Base-by-base conservation (phyloP, 495 filamentous ascomycete species). In the Hypoxylon intermedium region DNA sequence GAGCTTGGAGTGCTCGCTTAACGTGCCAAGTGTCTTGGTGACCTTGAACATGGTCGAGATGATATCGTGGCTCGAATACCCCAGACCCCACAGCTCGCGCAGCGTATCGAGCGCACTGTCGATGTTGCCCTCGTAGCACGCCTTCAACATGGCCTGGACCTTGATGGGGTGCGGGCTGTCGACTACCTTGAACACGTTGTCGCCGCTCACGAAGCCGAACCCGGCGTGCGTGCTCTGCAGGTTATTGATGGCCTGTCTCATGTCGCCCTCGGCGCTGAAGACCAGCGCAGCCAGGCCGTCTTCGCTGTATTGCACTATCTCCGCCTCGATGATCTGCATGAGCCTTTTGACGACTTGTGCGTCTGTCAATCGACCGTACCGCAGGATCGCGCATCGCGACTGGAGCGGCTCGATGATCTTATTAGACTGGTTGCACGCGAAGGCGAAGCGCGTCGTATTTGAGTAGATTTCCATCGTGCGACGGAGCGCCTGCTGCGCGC, bases 401-500 rank as follows among this genome's bases (percentile, higher is more conserved):
- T 99, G 94, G 36, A 99, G 78, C 6, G 94, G 95, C 74, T 99
- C 94, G 76, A 99, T 99, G 73, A 99, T 98, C 77, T 98, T 99
- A 78, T 98, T 99, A 53, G 88, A 92, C 74, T 96, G 91, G 73
- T 99, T 99, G 80, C 95, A 98, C 6, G 94, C 94, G 67, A 99
- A 98, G 0, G 94, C 95, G 74, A 99, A 99, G 57, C 94, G 86
- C 21, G 94, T 99, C 1, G 94, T 99, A 26, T 90, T 85, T 11
- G 89, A 92, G 79, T 99, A 98, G 62, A 99, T 99, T 77, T 99
- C 94, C 94, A 99, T 99, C 1, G 94, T 99, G 28, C 94, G 83
- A 16, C 94, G 87, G 19, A 99, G 82, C 1, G 94, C 94, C 75
- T 99, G 94, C 71, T 99, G 94, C 3, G 94, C 94, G 37, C 94